A percentile compares a stretch with the other conserved stretches of the same genome.
These are phyloP conservation scores for Scheffersomyces cryptocercus DNA, from an alignment of 1,139 yeast species.

Conservation along the genomic window DNA sequence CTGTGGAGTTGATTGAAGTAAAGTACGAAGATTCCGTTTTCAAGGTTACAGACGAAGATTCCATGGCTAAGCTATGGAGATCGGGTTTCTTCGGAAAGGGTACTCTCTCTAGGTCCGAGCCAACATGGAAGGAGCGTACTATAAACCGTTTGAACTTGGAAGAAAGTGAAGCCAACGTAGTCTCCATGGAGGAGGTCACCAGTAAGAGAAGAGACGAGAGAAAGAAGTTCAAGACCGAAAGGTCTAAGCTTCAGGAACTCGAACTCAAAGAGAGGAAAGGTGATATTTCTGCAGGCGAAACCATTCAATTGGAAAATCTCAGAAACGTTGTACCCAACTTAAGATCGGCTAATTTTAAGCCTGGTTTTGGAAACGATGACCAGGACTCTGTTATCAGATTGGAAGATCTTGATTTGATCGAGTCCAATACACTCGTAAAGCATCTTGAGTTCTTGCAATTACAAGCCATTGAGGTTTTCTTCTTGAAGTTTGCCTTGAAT, in stretches of 20 bases:
- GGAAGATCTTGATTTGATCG: constrained; percentile 42
- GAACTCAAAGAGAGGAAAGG: constrained; percentile 32
- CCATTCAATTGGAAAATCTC: constrained; percentile 25
- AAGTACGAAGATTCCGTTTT: constrained; percentile 37
- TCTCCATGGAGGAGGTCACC: constrained; percentile 67
- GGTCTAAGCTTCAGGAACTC: constrained; percentile 37
- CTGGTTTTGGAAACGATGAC: constrained; percentile 11
- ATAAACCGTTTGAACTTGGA: constrained; percentile 43
- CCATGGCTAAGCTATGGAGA: constrained; percentile 69
- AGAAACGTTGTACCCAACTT: constrained; percentile 14
- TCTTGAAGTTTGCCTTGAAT: constrained; percentile 55
- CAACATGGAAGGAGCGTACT: constrained; percentile 80
- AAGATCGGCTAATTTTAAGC: constrained; percentile 6
- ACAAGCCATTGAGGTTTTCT: constrained; percentile 75
- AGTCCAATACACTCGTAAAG: constrained; percentile 21
- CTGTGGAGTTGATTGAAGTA: constrained; percentile 23
- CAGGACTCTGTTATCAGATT: constrained; percentile 15
- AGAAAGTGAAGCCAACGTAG: constrained; percentile 37
- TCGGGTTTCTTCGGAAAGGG: constrained; percentile 97
- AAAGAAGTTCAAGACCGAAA: constrained; percentile 63
- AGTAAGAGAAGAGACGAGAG: constrained; percentile 72
- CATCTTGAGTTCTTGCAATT: constrained; percentile 71
- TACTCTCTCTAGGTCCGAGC: constrained; percentile 82
- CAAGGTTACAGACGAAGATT: constrained; percentile 43
- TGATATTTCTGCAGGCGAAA: constrained; percentile 24